Percentiles rank a stretch among this genome's conserved stretches.
These are phyloP conservation scores for Penicillium sumatraense DNA, from an alignment of 2,329 filamentous ascomycete species.

Conservation along the genomic window DNA sequence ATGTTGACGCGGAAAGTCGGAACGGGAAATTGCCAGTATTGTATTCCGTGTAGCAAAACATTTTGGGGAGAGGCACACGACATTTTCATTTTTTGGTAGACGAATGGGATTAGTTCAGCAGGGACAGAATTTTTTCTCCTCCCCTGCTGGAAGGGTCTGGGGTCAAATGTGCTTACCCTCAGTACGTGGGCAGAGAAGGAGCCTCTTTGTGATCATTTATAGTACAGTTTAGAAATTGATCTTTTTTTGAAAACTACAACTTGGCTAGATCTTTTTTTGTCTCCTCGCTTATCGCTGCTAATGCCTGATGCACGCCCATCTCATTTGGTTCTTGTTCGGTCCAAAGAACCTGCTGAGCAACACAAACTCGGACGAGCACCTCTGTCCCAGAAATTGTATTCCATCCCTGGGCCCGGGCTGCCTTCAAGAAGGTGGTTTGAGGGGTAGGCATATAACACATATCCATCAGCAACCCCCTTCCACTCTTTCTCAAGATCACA, in stretches of 20 bases:
- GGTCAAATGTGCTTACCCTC: too few species aligned
- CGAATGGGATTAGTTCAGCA: too few species aligned
- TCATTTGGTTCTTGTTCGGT: slow-evolving; percentile 19
- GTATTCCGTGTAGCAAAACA: too few species aligned
- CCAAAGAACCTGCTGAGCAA: slow-evolving; percentile 30
- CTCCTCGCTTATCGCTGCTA: neutral
- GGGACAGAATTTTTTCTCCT: too few species aligned
- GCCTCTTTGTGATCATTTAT: too few species aligned
- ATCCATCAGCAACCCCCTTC: slow-evolving; percentile 25
- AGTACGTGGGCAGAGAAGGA: too few species aligned
- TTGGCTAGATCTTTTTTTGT: neutral
- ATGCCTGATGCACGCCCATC: slow-evolving; percentile 17
- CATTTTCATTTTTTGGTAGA: too few species aligned
- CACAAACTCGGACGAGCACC: slow-evolving; percentile 24
- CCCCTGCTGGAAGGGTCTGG: too few species aligned
- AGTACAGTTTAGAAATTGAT: too few species aligned
- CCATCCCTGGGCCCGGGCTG: slow-evolving; percentile 23
- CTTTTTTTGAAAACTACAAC: neutral
- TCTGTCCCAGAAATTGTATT: slow-evolving; percentile 23
- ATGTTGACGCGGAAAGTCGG: neutral
- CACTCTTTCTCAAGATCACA: neutral
- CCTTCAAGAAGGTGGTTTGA: slow-evolving; percentile 18
- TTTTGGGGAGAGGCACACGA: too few species aligned
- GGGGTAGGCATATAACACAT: slow-evolving; percentile 31
- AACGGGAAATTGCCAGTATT: too few species aligned